Percentiles rank a stretch among this genome's conserved stretches.
phyloP scores from a whole-genome alignment of 1,139 yeast species.

The Protomyces inundatus region DNA sequence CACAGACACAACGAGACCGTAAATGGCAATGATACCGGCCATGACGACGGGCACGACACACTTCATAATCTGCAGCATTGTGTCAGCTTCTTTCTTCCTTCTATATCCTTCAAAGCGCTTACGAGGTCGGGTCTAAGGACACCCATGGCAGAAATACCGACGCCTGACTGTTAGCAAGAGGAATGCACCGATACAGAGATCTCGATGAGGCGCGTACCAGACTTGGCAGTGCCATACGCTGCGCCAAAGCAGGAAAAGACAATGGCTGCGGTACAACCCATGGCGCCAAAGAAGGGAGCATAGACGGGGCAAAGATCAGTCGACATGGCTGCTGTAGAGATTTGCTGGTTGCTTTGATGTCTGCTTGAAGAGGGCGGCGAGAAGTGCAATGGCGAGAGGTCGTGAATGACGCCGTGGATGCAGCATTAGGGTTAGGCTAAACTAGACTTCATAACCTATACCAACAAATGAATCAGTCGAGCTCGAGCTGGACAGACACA shows the following conservation, averaged over 20 bases:
- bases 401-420: no score
- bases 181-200: background rate
- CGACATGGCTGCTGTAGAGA: constrained; percentile 1
- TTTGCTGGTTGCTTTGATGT: no score
- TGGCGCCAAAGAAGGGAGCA: constrained; percentile 86
- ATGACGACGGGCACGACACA: constrained; percentile 48
- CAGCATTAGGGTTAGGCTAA: no score
- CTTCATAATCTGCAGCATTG: constrained; percentile 25
- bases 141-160: constrained; percentile 98
- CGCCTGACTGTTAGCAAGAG: constrained; percentile 35
- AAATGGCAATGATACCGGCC: constrained; percentile 96
- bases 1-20: constrained; percentile 93
- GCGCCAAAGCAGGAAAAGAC: constrained; percentile 87
- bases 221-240: constrained; percentile 96
- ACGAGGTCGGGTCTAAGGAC: constrained; percentile 86
- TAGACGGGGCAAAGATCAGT: constrained; percentile 28
- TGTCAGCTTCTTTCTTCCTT: constrained; percentile 9
- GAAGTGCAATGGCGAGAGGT: no score
- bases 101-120: constrained; percentile 33
- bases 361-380: no score
- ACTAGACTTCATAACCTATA: no score
- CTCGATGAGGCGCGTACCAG: constrained; percentile 48
- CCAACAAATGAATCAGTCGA: no score
- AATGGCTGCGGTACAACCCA: constrained; percentile 99
- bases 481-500: constrained; percentile 28